These are phyloP conservation scores for Pyricularia sp. DNA, from an alignment of 2,329 filamentous ascomycete species.

Conservation along the genomic window DNA sequence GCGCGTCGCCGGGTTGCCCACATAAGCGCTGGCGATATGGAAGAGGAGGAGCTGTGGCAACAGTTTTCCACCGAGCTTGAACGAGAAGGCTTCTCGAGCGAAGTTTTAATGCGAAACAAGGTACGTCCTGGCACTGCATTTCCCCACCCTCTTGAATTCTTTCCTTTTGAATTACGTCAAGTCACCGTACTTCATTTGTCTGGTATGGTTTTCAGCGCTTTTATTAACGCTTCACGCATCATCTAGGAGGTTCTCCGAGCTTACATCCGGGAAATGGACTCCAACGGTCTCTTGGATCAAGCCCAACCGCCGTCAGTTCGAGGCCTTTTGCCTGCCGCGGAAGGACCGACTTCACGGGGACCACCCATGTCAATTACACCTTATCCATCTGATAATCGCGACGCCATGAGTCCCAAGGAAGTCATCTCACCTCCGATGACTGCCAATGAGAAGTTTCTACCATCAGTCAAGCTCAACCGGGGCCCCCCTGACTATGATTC, in stretches of 20 bases:
- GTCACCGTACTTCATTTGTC: not conserved
- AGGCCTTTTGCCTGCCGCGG: constrained; percentile 36
- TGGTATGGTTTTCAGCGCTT: not conserved
- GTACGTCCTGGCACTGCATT: constrained; percentile 22
- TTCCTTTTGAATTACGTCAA: not conserved
- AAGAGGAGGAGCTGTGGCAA: constrained; percentile 45
- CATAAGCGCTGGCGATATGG: not conserved
- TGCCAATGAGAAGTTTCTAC: constrained; percentile 31
- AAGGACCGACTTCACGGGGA: constrained; percentile 19
- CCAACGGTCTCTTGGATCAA: constrained; percentile 31
- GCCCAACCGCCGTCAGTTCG: constrained; percentile 39
- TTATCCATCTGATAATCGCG: constrained; percentile 10
- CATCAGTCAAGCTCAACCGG: constrained; percentile 27
- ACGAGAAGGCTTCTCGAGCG: constrained; percentile 46
- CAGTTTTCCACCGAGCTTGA: constrained; percentile 49
- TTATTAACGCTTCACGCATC: not conserved
- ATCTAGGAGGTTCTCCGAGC: constrained; percentile 47
- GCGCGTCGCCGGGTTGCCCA: constrained; percentile 20
- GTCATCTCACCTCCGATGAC: constrained; percentile 20
- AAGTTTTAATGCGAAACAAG: constrained; percentile 47
- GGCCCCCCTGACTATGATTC: constrained; percentile 2
- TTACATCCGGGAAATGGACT: constrained; percentile 51
- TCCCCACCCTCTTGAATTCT: not conserved
- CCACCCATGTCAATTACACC: constrained; percentile 11
- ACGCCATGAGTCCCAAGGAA: constrained; percentile 23